These are phyloP conservation scores for Forsythia suspensa DNA, from an alignment of 257 asterid species.

Conservation along the genomic window DNA sequence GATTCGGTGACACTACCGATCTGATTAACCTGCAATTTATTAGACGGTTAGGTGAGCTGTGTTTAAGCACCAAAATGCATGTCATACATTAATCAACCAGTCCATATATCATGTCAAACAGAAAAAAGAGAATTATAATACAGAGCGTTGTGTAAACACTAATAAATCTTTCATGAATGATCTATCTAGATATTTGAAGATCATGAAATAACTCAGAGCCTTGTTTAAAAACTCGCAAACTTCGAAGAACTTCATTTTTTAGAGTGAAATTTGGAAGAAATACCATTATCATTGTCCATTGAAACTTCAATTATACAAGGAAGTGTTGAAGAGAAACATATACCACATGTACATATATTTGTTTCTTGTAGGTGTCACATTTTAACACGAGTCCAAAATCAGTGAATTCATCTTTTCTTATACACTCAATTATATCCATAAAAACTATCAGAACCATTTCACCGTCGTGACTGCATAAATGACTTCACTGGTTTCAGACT, in stretches of 20 bases:
- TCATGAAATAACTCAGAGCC: background rate
- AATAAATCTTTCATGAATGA: too few relatives aligned
- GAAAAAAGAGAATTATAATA: background rate
- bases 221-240: background rate
- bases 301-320: too few relatives aligned
- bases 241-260: background rate
- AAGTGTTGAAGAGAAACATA: too few relatives aligned
- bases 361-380: too few relatives aligned
- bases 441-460: background rate
- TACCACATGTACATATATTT: too few relatives aligned
- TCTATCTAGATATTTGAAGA: background rate
- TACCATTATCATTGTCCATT: background rate
- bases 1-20: constrained; percentile 98
- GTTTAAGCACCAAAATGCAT: background rate
- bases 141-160: background rate
- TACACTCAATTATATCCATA: background rate
- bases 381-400: background rate
- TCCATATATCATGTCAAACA: background rate
- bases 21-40: constrained; percentile 80
- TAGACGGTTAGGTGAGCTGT: background rate
- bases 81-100: background rate
- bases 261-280: background rate
- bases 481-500: background rate
- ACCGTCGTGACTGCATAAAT: background rate
- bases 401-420: background rate